phyloP scores from a whole-genome alignment of 305 asterid genomes.

The Fraxinus sp. region DNA sequence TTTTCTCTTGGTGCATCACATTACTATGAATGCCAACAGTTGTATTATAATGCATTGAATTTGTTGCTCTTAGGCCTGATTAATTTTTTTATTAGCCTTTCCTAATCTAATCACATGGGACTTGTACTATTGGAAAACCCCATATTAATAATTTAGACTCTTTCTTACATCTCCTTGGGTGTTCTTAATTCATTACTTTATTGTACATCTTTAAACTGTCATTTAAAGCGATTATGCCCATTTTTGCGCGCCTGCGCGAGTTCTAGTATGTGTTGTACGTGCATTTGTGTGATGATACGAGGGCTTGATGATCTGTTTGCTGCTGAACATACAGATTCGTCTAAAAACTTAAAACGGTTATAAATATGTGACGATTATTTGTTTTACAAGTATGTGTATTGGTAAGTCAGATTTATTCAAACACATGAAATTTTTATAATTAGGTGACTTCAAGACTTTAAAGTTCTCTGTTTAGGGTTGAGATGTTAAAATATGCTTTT shows the following conservation, averaged over 20 bases:
- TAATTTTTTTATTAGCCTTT: slow-evolving; percentile 29
- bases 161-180: slow-evolving; percentile 2
- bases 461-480: neutral
- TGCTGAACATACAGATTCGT: neutral
- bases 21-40: slow-evolving; percentile 34
- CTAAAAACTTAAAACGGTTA: neutral
- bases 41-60: slow-evolving; percentile 41
- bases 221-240: neutral
- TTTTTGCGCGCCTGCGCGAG: too few species aligned
- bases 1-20: slow-evolving; percentile 18
- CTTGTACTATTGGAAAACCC: slow-evolving; percentile 36
- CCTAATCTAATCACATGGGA: slow-evolving; percentile 58
- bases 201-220: neutral
- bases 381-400: neutral
- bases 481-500: neutral
- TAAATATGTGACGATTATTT: neutral
- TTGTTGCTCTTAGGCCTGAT: slow-evolving; percentile 30
- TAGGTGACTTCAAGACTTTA: neutral
- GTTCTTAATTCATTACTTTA: slow-evolving; percentile 21
- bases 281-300: neutral
- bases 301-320: neutral
- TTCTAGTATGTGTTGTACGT: neutral
- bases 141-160: slow-evolving; percentile 35
- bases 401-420: neutral
- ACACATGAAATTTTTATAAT: neutral